Evolutionary conservation across 139 green algal genomes (phyloP), one percentile per base, ranked within the genome.

Genomic region (Zygnema circumcarinatum): DNA sequence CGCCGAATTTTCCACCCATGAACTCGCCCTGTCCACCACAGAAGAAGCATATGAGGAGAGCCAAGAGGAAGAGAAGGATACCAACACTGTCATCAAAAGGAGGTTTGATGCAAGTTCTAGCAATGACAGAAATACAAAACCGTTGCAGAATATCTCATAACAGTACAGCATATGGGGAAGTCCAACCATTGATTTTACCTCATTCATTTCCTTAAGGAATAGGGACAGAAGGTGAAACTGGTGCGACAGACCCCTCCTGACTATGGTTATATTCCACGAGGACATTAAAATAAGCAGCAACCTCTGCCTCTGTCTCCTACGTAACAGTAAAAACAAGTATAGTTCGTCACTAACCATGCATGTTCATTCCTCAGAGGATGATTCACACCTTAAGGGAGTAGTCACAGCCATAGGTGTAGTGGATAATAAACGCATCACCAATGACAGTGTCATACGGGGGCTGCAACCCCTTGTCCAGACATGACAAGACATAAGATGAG

Each of bases 361-460:
- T n/a, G n/a, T n/a, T n/a, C n/a, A n/a, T n/a, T n/a, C n/a, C n/a
- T n/a, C n/a, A n/a, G n/a, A n/a, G n/a, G n/a, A n/a, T n/a, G n/a
- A n/a, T n/a, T n/a, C n/a, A n/a, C n/a, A 88, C 85, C 38, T 90
- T 88, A 29, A 92, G 32, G 38, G 93, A 95, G 92, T 96, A 99
- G 91, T 98, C 96, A 87, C 95, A 96, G 76, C 96, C 96, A 84
- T 99, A 99, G 1, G 97, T 99, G 93, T 97, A 99, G 91, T 99
- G 97, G 68, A 99, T 91, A 54, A 98, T 95, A 93, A 98, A 97
- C 92, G 93, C 96, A 25, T 93, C 76, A 33, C 74, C 74, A 25
- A 91, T 33, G 74, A 95, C 67, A n/a, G 67, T 92, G 92, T 99
- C 97, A 92, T 93, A 99, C 2, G 97, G 97, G 20, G 97, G 96